These are phyloP conservation scores for Fusarium pseudoanthophilum DNA, from an alignment of 2,329 filamentous ascomycete genomes.

Conservation along the genomic window DNA sequence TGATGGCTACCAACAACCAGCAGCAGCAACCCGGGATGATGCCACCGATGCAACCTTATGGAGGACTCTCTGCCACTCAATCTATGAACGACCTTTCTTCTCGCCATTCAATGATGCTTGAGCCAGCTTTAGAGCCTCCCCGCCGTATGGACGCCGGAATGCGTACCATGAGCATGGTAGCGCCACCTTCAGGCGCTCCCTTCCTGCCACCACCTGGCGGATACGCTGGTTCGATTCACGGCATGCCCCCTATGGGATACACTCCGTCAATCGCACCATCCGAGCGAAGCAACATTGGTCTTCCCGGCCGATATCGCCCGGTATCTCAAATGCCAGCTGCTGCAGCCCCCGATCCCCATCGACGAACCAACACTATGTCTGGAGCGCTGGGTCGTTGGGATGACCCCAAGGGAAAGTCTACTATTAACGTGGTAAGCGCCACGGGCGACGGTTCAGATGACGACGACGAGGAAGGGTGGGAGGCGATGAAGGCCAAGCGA, in stretches of 20 bases:
- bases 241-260: conserved; percentile 69
- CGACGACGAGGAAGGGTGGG: conserved; percentile 76
- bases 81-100: conserved; percentile 58
- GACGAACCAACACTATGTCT: conserved; percentile 50
- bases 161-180: conserved; percentile 87
- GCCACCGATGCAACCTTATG: conserved; percentile 46
- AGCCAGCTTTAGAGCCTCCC: conserved; percentile 57
- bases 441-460: conserved; percentile 59
- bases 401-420: conserved; percentile 49
- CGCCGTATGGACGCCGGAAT: conserved; percentile 58
- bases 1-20: conserved; percentile 66
- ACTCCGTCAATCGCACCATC: conserved; percentile 93
- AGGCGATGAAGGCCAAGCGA: conserved; percentile 74
- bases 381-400: conserved; percentile 47
- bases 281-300: conserved; percentile 91
- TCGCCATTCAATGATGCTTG: conserved; percentile 60
- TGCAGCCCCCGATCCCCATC: conserved; percentile 45
- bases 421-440: conserved; percentile 53
- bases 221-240: conserved; percentile 47
- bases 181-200: conserved; percentile 68
- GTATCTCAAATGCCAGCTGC: conserved; percentile 72
- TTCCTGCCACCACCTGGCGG: conserved; percentile 61
- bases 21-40: conserved; percentile 35
- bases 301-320: conserved; percentile 89
- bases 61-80: conserved; percentile 47